These are phyloP conservation scores for Lumnitzera littorea DNA, from an alignment of 345 rosid genomes.

Conservation along the genomic window DNA sequence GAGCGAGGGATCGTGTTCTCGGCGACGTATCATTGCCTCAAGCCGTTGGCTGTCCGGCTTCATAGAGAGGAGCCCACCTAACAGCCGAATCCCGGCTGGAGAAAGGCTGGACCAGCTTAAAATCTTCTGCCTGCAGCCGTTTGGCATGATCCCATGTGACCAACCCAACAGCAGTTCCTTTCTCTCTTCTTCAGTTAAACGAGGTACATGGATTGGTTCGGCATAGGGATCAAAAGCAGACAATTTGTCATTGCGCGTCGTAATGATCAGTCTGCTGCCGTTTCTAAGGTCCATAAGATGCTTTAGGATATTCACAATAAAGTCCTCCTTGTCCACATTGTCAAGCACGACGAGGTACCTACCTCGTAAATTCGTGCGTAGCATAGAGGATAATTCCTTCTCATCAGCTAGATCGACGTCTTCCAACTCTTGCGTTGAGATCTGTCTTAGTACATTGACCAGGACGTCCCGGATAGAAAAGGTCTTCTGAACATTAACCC, in stretches of 20 bases:
- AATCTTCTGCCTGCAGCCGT: not conserved
- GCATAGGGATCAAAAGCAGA: not conserved
- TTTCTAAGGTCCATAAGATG: not conserved
- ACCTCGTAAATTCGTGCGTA: not conserved
- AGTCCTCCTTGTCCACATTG: rapidly evolving
- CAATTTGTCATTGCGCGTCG: not conserved
- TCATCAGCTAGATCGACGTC: constrained; percentile 3
- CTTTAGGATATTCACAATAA: not conserved
- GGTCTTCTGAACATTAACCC: not conserved
- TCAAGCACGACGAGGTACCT: constrained; percentile 16
- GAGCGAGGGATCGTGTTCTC: not conserved
- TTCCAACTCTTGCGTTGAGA: not conserved
- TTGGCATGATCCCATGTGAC: not conserved
- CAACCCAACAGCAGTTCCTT: not conserved
- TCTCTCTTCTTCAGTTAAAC: not conserved
- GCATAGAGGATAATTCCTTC: not conserved
- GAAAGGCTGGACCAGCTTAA: not conserved
- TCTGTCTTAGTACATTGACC: constrained; percentile 3
- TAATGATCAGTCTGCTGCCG: constrained; percentile 5
- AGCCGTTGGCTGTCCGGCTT: not conserved
- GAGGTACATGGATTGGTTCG: not conserved
- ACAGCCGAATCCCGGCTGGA: too few relatives aligned
- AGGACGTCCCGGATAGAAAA: not conserved
- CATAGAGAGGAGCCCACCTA: not conserved
- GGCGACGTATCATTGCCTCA: too few relatives aligned